A percentile compares a stretch with the other conserved stretches of the same genome.
Conservation (phyloP, 176 grass and related monocot genomes). For the Phoenix roebelenii region DNA sequence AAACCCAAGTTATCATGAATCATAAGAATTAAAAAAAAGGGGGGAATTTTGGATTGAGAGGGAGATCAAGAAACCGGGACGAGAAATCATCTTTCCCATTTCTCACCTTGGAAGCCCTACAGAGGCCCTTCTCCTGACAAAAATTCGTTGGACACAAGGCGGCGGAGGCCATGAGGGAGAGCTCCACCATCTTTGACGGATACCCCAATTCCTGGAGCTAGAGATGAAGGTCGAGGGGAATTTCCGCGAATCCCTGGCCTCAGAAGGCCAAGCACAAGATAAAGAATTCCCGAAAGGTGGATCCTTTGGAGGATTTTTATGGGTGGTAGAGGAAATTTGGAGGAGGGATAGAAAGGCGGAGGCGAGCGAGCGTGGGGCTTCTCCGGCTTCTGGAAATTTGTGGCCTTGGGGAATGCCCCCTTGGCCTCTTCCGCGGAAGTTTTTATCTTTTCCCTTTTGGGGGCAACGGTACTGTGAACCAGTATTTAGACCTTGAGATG, state of each 20-base stretch:
- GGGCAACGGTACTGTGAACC: too few relatives aligned
- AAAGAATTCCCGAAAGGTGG: too few relatives aligned
- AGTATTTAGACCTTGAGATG: too few relatives aligned
- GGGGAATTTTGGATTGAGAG: too few relatives aligned
- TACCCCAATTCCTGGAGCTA: not conserved
- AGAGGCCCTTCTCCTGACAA: not conserved
- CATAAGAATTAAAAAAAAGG: too few relatives aligned
- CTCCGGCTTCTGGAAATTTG: too few relatives aligned
- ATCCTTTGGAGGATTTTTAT: not conserved
- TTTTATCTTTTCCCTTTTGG: too few relatives aligned
- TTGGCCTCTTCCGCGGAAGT: too few relatives aligned
- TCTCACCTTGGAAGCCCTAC: not conserved
- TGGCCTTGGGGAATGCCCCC: too few relatives aligned
- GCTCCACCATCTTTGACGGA: not conserved
- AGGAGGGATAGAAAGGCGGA: not conserved
- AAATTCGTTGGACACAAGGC: not conserved
- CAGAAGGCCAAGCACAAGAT: not conserved
- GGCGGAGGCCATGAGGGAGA: conserved; percentile 2
- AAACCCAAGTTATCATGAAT: too few relatives aligned
- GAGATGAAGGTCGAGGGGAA: not conserved
- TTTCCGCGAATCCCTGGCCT: not conserved
- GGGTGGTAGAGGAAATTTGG: not conserved
- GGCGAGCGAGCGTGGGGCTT: too few relatives aligned
- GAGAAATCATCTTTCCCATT: not conserved
- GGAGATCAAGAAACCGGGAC: too few relatives aligned